phyloP scores from a whole-genome alignment of 2,329 filamentous ascomycete species.

The Trichoderma koningii region DNA sequence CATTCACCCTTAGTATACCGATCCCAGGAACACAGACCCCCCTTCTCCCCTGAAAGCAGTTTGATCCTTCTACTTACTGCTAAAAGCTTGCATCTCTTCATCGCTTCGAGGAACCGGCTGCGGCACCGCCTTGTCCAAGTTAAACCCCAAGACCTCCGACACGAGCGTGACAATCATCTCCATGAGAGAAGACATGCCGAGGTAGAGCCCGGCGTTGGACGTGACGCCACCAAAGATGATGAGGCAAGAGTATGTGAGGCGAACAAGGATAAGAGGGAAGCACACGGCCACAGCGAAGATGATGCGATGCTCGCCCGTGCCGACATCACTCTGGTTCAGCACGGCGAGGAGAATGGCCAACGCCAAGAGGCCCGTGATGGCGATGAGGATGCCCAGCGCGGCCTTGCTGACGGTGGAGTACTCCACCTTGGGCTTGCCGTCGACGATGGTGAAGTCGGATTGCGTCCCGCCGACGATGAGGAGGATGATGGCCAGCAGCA shows the following conservation, averaged over 20 bases:
- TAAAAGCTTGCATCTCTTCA: conserved; percentile 24
- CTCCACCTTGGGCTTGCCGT: conserved; percentile 33
- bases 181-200: conserved; percentile 40
- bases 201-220: conserved; percentile 37
- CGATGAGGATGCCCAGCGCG: conserved; percentile 38
- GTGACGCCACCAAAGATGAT: conserved; percentile 36
- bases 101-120: conserved; percentile 22
- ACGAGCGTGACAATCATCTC: conserved; percentile 40
- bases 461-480: conserved; percentile 39
- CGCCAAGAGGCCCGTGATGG: conserved; percentile 46
- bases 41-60: too few relatives aligned
- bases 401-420: conserved; percentile 36
- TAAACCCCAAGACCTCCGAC: conserved; percentile 38
- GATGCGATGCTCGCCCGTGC: conserved; percentile 57
- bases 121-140: conserved; percentile 33
- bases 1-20: conserved; percentile 4
- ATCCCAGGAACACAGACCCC: not conserved
- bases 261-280: conserved; percentile 40
- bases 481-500: conserved; percentile 45
- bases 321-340: conserved; percentile 43
- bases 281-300: conserved; percentile 46
- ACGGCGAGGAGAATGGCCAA: conserved; percentile 45
- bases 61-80: conserved; percentile 19
- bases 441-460: conserved; percentile 32
- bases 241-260: conserved; percentile 38